Percentiles rank a stretch among this genome's conserved stretches.
phyloP scores from a whole-genome alignment of 2,329 filamentous ascomycete genomes.

The Dactylonectria macrodidyma region DNA sequence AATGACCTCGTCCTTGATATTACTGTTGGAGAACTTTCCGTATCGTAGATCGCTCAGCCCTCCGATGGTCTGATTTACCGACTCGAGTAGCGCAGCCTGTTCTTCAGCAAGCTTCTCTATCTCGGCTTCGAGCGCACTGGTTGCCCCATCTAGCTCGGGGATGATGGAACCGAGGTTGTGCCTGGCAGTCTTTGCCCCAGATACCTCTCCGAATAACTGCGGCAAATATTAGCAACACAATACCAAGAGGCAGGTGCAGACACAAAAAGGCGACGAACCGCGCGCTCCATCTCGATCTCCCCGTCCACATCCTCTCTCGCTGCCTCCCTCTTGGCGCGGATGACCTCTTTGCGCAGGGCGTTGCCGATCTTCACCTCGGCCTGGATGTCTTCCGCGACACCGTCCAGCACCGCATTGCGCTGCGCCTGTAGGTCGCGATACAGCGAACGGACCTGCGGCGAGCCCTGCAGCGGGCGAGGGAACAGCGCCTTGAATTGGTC shows the following conservation, averaged over 20 bases:
- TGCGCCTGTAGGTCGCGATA: constrained; percentile 87
- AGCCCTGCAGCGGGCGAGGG: constrained; percentile 75
- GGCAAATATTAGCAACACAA: constrained; percentile 8
- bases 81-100: constrained; percentile 70
- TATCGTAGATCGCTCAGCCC: constrained; percentile 87
- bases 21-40: constrained; percentile 78
- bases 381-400: constrained; percentile 75
- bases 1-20: constrained; percentile 76
- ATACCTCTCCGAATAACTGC: constrained; percentile 71
- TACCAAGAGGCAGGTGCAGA: neutral
- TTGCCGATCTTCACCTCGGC: constrained; percentile 75
- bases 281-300: constrained; percentile 74
- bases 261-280: constrained; percentile 56
- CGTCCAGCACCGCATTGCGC: constrained; percentile 77
- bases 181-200: constrained; percentile 61
- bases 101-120: constrained; percentile 77
- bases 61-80: constrained; percentile 77
- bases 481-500: constrained; percentile 84
- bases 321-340: constrained; percentile 66
- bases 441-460: constrained; percentile 77
- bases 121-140: constrained; percentile 76
- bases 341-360: constrained; percentile 70
- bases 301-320: constrained; percentile 72
- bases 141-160: constrained; percentile 78
- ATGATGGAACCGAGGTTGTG: constrained; percentile 78